Base-by-base conservation (phyloP, 306 rosid genomes). In the Cotoneaster glaucophyllus region DNA sequence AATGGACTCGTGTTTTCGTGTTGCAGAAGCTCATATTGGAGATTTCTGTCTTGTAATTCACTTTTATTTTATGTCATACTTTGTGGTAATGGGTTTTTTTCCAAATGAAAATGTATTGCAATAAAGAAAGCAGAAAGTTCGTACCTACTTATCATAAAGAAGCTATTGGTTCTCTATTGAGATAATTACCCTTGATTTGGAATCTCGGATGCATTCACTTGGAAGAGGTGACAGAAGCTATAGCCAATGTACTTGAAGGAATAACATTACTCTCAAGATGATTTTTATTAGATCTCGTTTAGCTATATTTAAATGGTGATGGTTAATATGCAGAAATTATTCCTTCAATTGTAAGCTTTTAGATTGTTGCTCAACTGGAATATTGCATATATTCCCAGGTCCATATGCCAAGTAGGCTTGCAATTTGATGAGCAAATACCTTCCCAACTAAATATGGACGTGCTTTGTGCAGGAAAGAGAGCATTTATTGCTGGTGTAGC, bases 401-500 rank as follows among this genome's bases (percentile, higher is more conserved):
- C 34, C 18, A 21, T 45, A 29, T 31, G 25, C 44, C 50, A 31
- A 24, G 50, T 54, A 45, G 39, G 18, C 37, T 37, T 24, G 19
- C 70, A 15, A 57, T 25, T 28, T 13, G 39, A 18, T 26, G 26
- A 24, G 41, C 19, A 39, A n/a, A 2, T 67, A 19, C 75, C 13
- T 31, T 43, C 19, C 56, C 14, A 24, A 52, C 68, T 63, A 67
- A 61, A 39, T 15, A 24, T 21, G 4, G 18, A 34, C 54, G 12
- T 29, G 37, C 52, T 37, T 65, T 85, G 57, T 80, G 82, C 70
- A 92, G 97, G 98, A 73, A 94, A 92, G 87, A 88, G 93, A 81
- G 98, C 97, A 56, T 94, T 94, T 77, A 86, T 94, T 48, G 98
- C 98, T 77, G 98, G 98, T 77, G 90, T 94, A 62, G 97, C 98